phyloP scores from a whole-genome alignment of 2,329 filamentous ascomycete species.

The Aspergillus pseudoterreus region DNA sequence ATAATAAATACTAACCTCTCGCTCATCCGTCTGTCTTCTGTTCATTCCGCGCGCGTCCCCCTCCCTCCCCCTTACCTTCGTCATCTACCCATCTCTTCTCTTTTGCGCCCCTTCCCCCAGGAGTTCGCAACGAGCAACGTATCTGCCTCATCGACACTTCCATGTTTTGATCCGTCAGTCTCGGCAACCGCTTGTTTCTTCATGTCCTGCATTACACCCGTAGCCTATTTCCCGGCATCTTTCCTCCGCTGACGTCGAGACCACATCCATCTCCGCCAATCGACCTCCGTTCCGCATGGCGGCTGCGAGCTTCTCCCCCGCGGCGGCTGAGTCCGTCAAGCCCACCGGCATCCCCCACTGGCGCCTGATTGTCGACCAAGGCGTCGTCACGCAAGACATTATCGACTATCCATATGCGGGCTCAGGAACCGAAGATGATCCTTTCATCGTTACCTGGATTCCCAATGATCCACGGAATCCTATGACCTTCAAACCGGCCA shows the following conservation, averaged over 20 bases:
- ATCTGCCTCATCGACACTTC: too few relatives aligned
- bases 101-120: not conserved
- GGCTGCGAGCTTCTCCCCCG: not conserved
- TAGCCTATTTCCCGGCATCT: not conserved
- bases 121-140: not conserved
- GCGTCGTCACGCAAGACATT: conserved; percentile 9
- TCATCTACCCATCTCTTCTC: too few relatives aligned
- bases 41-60: not conserved
- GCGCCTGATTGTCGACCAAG: conserved; percentile 15
- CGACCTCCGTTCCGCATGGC: not conserved
- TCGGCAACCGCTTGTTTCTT: not conserved
- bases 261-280: not conserved
- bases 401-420: conserved; percentile 9
- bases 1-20: not conserved
- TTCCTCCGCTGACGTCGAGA: not conserved
- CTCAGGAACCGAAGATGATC: conserved; percentile 12
- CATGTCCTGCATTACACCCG: not conserved
- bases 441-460: conserved; percentile 12
- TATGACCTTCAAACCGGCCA: conserved; percentile 1
- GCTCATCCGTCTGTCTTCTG: not conserved
- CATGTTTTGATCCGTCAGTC: too few relatives aligned
- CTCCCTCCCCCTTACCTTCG: not conserved
- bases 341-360: conserved; percentile 13
- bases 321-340: conserved; percentile 7
- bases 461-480: conserved; percentile 13